These are phyloP conservation scores for Rhodocollybia butyracea DNA, from an alignment of 768 basidiomycete genomes.

Conservation along the genomic window DNA sequence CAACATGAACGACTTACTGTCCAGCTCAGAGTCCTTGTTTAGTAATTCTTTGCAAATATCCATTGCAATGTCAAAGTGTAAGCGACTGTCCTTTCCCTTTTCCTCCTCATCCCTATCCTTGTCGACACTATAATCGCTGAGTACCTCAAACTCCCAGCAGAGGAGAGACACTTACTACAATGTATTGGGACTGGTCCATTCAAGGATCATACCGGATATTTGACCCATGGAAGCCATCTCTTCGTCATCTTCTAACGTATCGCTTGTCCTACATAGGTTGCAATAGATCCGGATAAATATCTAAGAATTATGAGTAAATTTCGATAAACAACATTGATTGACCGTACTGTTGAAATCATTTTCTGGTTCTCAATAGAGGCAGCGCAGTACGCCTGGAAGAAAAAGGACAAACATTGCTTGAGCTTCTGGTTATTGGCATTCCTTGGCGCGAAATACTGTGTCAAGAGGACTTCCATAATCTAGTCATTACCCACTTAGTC, in stretches of 20 bases:
- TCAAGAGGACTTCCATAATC: slow-evolving; percentile 25
- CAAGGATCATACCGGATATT: slow-evolving; percentile 60
- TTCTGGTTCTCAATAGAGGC: slow-evolving; percentile 74
- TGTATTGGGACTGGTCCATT: slow-evolving; percentile 75
- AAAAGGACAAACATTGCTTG: slow-evolving; percentile 82
- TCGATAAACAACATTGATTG: slow-evolving; percentile 2
- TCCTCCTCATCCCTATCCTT: slow-evolving; percentile 28
- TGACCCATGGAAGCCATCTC: slow-evolving; percentile 57
- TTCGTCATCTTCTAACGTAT: slow-evolving; percentile 47
- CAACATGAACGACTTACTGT: slow-evolving; percentile 40
- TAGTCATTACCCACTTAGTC: too few species aligned
- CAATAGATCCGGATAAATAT: slow-evolving; percentile 50
- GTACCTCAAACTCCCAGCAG: neutral
- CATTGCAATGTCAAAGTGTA: slow-evolving; percentile 56
- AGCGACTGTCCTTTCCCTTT: slow-evolving; percentile 25
- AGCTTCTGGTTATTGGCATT: slow-evolving; percentile 80
- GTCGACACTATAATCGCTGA: neutral
- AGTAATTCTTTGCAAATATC: slow-evolving; percentile 43
- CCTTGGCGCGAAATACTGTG: slow-evolving; percentile 73
- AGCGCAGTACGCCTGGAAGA: slow-evolving; percentile 84
- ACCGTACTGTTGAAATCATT: slow-evolving; percentile 60
- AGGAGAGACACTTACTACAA: slow-evolving; percentile 33
- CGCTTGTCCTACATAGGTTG: slow-evolving; percentile 43
- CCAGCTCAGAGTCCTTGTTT: slow-evolving; percentile 43
- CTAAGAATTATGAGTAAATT: neutral